Conservation (phyloP, 495 filamentous ascomycete genomes). For the Parachaetomium inaequale region DNA sequence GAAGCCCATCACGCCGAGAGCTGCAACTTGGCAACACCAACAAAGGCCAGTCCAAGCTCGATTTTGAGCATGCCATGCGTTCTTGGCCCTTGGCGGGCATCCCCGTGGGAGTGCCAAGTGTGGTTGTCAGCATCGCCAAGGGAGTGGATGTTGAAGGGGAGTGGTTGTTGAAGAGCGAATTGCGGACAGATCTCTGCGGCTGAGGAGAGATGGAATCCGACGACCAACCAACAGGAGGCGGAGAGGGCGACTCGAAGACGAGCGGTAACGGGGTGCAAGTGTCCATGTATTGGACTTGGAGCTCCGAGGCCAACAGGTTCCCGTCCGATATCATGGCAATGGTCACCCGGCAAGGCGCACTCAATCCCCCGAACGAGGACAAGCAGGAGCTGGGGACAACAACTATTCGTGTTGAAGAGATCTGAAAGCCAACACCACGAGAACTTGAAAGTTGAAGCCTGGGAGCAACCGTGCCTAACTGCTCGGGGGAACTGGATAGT, state of each 20-base stretch:
- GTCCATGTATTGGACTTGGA: no score
- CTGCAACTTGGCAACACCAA: neutral
- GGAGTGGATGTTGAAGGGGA: neutral
- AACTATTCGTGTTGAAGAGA: no score
- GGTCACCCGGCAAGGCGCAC: neutral
- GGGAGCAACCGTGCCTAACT: no score
- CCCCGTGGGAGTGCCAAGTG: slow-evolving; percentile 5
- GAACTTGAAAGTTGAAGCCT: no score
- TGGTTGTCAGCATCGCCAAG: slow-evolving; percentile 1
- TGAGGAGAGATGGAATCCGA: no score
- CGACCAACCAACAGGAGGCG: no score
- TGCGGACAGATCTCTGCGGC: no score
- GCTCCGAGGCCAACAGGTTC: neutral
- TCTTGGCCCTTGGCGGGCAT: neutral
- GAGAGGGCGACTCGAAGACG: no score
- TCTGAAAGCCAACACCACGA: no score
- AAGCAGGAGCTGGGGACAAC: no score
- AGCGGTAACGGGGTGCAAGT: no score
- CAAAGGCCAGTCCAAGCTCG: neutral
- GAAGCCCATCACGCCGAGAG: neutral
- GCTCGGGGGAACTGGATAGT: no score
- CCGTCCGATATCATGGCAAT: neutral
- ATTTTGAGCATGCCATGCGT: neutral
- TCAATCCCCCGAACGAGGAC: neutral
- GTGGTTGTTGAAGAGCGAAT: neutral